These are phyloP conservation scores for Peltaster fructicola DNA, from an alignment of 2,329 filamentous ascomycete species.

Conservation along the genomic window DNA sequence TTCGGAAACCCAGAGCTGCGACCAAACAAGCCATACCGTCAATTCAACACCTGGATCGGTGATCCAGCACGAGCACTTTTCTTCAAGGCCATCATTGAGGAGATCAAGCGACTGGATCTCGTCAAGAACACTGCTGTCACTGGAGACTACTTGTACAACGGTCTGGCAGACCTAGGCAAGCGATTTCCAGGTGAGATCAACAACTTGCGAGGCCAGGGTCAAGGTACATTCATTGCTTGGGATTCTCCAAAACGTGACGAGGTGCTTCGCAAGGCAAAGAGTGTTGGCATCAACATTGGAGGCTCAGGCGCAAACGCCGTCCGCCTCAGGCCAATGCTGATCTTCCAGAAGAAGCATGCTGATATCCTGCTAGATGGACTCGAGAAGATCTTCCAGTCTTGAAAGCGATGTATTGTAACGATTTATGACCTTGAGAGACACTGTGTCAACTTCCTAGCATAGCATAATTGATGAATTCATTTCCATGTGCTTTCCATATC, in stretches of 20 bases:
- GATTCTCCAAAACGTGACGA: slow-evolving; percentile 66
- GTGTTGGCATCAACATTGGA: slow-evolving; percentile 69
- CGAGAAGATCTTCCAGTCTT: slow-evolving; percentile 18
- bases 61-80: slow-evolving; percentile 71
- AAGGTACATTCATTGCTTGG: slow-evolving; percentile 86
- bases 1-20: slow-evolving; percentile 62
- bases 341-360: slow-evolving; percentile 81
- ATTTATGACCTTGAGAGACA: too few relatives aligned
- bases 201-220: slow-evolving; percentile 72
- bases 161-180: slow-evolving; percentile 47
- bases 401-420: too few relatives aligned
- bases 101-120: slow-evolving; percentile 60
- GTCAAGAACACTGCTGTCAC: slow-evolving; percentile 61
- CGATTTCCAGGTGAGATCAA: slow-evolving; percentile 61
- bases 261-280: slow-evolving; percentile 64
- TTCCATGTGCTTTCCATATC: too few relatives aligned
- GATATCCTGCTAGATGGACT: slow-evolving; percentile 53
- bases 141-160: slow-evolving; percentile 59
- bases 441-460: too few relatives aligned
- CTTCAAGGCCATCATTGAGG: slow-evolving; percentile 70
- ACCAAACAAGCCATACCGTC: slow-evolving; percentile 84
- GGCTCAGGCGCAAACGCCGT: slow-evolving; percentile 62
- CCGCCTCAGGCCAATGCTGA: slow-evolving; percentile 71
- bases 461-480: too few relatives aligned
- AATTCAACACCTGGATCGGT: slow-evolving; percentile 98